Evolutionary conservation across 2,329 filamentous ascomycete species (phyloP).

Genomic region (Colletotrichum abscissum): DNA sequence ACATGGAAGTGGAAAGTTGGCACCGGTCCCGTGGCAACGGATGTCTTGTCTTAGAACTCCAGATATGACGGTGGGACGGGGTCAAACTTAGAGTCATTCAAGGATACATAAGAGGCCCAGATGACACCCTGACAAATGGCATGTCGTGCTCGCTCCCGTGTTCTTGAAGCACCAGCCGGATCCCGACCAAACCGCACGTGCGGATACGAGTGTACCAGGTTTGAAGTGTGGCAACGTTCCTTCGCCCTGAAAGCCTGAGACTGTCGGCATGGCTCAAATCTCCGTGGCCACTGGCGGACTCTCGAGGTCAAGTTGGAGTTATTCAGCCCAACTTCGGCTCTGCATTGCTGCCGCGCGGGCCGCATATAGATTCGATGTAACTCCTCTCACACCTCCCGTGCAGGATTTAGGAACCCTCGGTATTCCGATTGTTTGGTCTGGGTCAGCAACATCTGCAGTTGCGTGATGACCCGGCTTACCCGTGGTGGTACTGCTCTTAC

Average conservation of each 20-base stretch:
- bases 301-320: neutral
- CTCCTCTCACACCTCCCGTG: neutral
- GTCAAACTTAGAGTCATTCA: neutral
- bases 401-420: neutral
- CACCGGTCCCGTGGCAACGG: neutral
- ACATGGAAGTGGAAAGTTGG: neutral
- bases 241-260: neutral
- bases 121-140: neutral
- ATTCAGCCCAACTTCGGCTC: neutral
- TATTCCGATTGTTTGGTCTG: neutral
- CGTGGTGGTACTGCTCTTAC: neutral
- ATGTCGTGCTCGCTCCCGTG: neutral
- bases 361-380: neutral
- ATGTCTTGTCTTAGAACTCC: neutral
- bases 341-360: neutral
- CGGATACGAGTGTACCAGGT: neutral
- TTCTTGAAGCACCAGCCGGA: neutral
- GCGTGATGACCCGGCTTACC: neutral
- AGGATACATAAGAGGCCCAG: neutral
- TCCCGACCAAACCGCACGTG: neutral
- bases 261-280: neutral
- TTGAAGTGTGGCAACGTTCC: neutral
- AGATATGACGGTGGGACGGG: neutral
- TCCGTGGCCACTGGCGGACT: neutral
- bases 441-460: neutral